These are phyloP conservation scores for Arabidopsis lyrata DNA, from an alignment of 441 rosid genomes.

Conservation along the genomic window DNA sequence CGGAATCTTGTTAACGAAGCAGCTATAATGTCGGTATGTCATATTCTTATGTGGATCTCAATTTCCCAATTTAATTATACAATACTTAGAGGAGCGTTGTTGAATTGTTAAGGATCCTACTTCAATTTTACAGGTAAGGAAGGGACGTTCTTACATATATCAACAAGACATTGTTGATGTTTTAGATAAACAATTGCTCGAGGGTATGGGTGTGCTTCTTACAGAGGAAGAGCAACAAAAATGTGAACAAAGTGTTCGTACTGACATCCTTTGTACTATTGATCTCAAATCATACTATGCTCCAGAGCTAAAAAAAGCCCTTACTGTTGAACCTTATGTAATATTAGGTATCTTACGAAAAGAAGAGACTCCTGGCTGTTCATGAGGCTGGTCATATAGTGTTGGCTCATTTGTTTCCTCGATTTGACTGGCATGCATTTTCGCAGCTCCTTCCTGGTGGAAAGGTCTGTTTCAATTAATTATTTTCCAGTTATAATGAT, in stretches of 20 bases:
- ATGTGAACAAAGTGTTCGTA: slow-evolving; percentile 84
- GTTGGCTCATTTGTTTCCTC: slow-evolving; percentile 96
- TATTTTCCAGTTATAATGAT: slow-evolving; percentile 11
- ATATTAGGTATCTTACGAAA: slow-evolving; percentile 79
- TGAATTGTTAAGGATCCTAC: slow-evolving; percentile 27
- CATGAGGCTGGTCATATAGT: slow-evolving; percentile 98
- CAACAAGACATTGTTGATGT: slow-evolving; percentile 96
- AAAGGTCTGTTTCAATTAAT: slow-evolving; percentile 58
- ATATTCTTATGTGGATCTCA: slow-evolving; percentile 27
- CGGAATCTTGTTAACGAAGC: slow-evolving; percentile 97
- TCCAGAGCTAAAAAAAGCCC: slow-evolving; percentile 10
- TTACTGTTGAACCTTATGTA: slow-evolving; percentile 38
- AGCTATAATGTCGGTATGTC: slow-evolving; percentile 96
- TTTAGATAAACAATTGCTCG: slow-evolving; percentile 96
- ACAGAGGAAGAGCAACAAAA: slow-evolving; percentile 97
- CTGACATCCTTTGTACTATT: slow-evolving; percentile 28
- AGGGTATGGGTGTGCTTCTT: slow-evolving; percentile 98
- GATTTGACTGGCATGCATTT: slow-evolving; percentile 99
- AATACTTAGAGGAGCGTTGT: slow-evolving; percentile 26
- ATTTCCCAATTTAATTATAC: slow-evolving; percentile 20
- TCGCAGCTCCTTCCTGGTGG: slow-evolving; percentile 99
- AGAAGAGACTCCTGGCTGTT: slow-evolving; percentile 89
- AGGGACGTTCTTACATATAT: slow-evolving; percentile 77
- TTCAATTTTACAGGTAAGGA: slow-evolving; percentile 73
- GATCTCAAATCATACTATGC: slow-evolving; percentile 24